These are phyloP conservation scores for Aspergillus caelatus DNA, from an alignment of 2,329 filamentous ascomycete genomes.

Conservation along the genomic window DNA sequence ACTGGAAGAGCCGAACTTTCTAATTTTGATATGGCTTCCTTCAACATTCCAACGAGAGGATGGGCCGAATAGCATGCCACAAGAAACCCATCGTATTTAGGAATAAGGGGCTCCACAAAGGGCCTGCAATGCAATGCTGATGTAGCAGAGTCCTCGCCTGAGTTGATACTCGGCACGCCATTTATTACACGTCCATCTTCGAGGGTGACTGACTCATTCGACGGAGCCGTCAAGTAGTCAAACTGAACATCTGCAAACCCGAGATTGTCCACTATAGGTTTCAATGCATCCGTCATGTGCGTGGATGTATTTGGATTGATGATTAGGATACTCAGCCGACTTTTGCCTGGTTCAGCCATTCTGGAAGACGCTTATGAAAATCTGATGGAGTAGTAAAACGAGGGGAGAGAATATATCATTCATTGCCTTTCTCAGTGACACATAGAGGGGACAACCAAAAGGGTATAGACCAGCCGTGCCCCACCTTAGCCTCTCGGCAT, in stretches of 20 bases:
- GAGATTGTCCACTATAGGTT: slow-evolving; percentile 42
- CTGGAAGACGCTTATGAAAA: neutral
- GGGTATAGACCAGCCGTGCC: neutral
- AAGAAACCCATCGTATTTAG: slow-evolving; percentile 70
- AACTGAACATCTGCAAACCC: slow-evolving; percentile 40
- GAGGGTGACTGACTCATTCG: slow-evolving; percentile 29
- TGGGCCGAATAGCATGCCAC: slow-evolving; percentile 89
- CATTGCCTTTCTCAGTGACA: too few relatives aligned
- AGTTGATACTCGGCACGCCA: slow-evolving; percentile 76
- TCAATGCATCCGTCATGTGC: slow-evolving; percentile 47
- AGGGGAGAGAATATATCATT: too few relatives aligned
- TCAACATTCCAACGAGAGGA: slow-evolving; percentile 68
- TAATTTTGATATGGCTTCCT: slow-evolving; percentile 40
- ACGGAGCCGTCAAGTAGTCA: slow-evolving; percentile 44
- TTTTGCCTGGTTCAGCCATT: slow-evolving; percentile 21
- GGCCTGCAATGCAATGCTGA: slow-evolving; percentile 66
- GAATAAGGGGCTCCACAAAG: slow-evolving; percentile 50
- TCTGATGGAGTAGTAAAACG: neutral
- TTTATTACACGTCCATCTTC: slow-evolving; percentile 34
- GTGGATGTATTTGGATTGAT: slow-evolving; percentile 51
- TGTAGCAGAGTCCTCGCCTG: slow-evolving; percentile 66
- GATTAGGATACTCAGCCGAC: slow-evolving; percentile 39
- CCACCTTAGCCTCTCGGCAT: neutral
- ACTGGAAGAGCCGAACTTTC: slow-evolving; percentile 22
- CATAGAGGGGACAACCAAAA: neutral